Evolutionary conservation across 2,329 filamentous ascomycete genomes (phyloP).

Genomic region (Microdochium trichocladiopsis): DNA sequence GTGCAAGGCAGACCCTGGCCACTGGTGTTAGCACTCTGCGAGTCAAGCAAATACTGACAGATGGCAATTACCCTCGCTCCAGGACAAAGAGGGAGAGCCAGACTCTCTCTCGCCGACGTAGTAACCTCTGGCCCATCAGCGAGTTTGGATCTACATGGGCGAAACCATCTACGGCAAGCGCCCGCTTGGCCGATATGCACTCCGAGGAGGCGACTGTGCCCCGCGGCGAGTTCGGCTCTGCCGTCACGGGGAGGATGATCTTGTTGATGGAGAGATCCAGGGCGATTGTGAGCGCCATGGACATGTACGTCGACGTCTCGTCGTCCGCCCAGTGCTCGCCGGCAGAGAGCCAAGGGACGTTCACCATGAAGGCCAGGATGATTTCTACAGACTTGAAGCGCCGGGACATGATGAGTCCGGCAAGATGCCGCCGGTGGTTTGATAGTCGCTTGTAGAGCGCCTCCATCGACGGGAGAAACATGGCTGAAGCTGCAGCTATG

Average conservation of each 20-base stretch:
- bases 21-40: slow-evolving; percentile 9
- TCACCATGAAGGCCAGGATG: slow-evolving; percentile 67
- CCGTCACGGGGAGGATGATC: slow-evolving; percentile 50
- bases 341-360: slow-evolving; percentile 69
- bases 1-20: slow-evolving; percentile 56
- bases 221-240: slow-evolving; percentile 34
- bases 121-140: slow-evolving; percentile 50
- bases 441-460: slow-evolving; percentile 60
- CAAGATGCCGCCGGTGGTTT: slow-evolving; percentile 56
- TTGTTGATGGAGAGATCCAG: slow-evolving; percentile 66
- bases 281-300: slow-evolving; percentile 62
- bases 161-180: slow-evolving; percentile 62
- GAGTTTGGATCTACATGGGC: slow-evolving; percentile 53
- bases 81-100: slow-evolving; percentile 69
- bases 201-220: slow-evolving; percentile 54
- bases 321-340: slow-evolving; percentile 63
- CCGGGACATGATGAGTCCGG: slow-evolving; percentile 51
- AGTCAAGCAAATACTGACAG: not conserved
- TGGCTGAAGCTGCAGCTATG: slow-evolving; percentile 59
- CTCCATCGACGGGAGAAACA: slow-evolving; percentile 58
- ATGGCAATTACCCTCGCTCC: slow-evolving; percentile 49
- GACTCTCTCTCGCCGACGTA: slow-evolving; percentile 59
- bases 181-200: slow-evolving; percentile 60
- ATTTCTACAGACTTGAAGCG: slow-evolving; percentile 67
- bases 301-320: slow-evolving; percentile 65